phyloP scores from a whole-genome alignment of 1,284 basidiomycete species.

The Dichomitus squalens region DNA sequence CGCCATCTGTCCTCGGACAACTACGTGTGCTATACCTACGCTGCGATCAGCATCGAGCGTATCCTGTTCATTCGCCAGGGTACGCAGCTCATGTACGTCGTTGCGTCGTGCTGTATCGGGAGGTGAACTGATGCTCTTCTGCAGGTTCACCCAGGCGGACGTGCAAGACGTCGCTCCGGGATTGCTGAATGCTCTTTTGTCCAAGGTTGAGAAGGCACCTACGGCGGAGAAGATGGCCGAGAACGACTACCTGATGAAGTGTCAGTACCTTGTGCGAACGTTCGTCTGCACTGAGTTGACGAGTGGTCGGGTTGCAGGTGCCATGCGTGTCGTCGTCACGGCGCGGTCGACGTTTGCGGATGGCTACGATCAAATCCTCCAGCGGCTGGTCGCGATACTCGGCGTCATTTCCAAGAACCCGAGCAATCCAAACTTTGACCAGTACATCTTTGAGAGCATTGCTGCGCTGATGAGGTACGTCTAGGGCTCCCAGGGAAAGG shows the following conservation, averaged over 20 bases:
- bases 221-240: constrained; percentile 95
- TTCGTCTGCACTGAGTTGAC: not conserved
- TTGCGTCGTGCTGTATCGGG: not conserved
- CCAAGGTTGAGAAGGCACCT: constrained; percentile 80
- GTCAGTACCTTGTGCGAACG: constrained; percentile 41
- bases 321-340: constrained; percentile 93
- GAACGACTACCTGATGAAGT: constrained; percentile 98
- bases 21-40: constrained; percentile 88
- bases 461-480: constrained; percentile 84
- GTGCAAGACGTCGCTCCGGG: constrained; percentile 81
- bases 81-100: constrained; percentile 48
- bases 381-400: constrained; percentile 81
- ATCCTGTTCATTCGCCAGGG: constrained; percentile 87
- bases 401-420: constrained; percentile 93
- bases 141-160: constrained; percentile 85
- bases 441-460: constrained; percentile 96
- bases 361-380: constrained; percentile 68
- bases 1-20: constrained; percentile 82
- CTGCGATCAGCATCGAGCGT: constrained; percentile 88
- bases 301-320: constrained; percentile 50
- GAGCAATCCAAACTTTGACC: constrained; percentile 96
- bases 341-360: constrained; percentile 80
- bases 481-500: not conserved
- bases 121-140: not conserved
- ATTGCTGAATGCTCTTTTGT: constrained; percentile 78